Evolutionary conservation across 306 rosid genomes (phyloP).

Genomic region (Ammopiptanthus mongolicus): DNA sequence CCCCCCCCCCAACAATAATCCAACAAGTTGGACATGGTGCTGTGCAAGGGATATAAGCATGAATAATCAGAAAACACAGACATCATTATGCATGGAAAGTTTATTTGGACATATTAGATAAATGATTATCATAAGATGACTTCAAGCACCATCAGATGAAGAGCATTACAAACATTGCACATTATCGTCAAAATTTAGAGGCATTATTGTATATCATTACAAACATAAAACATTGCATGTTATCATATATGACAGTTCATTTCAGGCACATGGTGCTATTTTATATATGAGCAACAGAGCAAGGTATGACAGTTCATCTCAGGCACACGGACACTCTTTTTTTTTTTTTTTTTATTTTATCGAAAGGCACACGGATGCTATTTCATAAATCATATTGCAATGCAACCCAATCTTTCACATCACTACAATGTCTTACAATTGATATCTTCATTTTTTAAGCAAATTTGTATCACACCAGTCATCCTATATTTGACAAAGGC

Average conservation of each 20-base stretch:
- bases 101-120: not conserved
- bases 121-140: not conserved
- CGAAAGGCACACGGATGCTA: not conserved
- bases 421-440: not conserved
- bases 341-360: no score
- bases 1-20: conserved; percentile 43
- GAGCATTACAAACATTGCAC: not conserved
- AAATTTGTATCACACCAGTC: not conserved
- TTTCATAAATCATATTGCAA: not conserved
- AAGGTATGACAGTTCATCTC: not conserved
- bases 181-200: no score
- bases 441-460: not conserved
- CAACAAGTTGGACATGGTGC: conserved; percentile 72
- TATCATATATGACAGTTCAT: not conserved
- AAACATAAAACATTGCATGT: not conserved
- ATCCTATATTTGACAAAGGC: not conserved
- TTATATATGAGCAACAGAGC: no score
- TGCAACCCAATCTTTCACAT: not conserved
- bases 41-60: conserved; percentile 28
- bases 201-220: no score
- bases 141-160: not conserved
- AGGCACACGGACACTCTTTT: not conserved
- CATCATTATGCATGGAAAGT: not conserved
- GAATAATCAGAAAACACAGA: not conserved
- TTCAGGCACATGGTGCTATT: no score